Evolutionary conservation across 192 early-diverging fungal species (phyloP).

Genomic region (Powellomyces hirtus): DNA sequence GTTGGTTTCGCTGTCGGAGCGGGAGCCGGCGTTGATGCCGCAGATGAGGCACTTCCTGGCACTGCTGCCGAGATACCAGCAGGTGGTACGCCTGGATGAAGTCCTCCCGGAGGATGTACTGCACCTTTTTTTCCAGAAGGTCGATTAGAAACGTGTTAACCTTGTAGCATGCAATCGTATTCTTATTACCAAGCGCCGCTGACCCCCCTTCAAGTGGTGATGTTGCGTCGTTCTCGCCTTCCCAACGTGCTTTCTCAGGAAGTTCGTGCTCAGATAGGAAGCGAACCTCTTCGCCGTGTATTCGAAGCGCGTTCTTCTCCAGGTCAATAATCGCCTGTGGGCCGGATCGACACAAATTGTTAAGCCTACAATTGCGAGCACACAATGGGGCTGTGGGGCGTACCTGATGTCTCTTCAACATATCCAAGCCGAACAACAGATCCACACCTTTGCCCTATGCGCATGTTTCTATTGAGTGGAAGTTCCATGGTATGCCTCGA

Average conservation of each 20-base stretch:
- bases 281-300: constrained; percentile 74
- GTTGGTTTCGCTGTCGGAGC: constrained; percentile 24
- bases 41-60: neutral
- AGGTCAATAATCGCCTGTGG: constrained; percentile 91
- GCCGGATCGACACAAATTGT: constrained; percentile 1
- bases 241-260: constrained; percentile 61
- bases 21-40: constrained; percentile 31
- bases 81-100: neutral
- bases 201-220: constrained; percentile 20
- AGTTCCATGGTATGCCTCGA: too few relatives aligned
- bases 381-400: constrained; percentile 3
- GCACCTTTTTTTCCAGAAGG: neutral
- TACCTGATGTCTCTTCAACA: constrained; percentile 86
- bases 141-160: neutral
- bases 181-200: constrained; percentile 10
- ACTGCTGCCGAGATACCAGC: neutral
- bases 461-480: too few relatives aligned
- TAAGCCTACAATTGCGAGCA: neutral
- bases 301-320: constrained; percentile 73
- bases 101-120: neutral
- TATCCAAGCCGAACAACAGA: constrained; percentile 92
- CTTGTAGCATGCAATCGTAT: neutral
- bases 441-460: constrained; percentile 85
- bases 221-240: neutral
- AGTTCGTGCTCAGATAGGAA: constrained; percentile 92